Evolutionary conservation across 352 stramenopile genomes (phyloP).

Genomic region (Pythium phragmiticola): DNA sequence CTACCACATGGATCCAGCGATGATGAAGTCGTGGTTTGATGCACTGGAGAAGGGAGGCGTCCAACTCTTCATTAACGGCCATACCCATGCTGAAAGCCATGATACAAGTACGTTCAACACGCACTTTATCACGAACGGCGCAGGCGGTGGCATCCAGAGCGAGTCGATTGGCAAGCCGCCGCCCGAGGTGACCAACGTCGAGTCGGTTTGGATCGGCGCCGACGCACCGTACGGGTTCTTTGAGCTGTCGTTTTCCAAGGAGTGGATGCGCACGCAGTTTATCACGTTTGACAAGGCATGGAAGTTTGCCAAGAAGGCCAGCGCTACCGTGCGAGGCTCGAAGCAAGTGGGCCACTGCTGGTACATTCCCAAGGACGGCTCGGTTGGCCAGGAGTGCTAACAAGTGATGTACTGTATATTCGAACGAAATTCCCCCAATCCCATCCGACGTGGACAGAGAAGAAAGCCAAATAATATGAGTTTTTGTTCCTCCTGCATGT

Average conservation of each 20-base stretch:
- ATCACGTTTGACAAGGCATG: slow-evolving; percentile 41
- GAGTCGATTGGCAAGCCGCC: slow-evolving; percentile 29
- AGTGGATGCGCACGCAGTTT: slow-evolving; percentile 42
- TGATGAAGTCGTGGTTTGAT: slow-evolving; percentile 64
- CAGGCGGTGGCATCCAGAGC: slow-evolving; percentile 37
- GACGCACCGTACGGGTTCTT: slow-evolving; percentile 41
- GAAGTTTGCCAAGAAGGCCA: slow-evolving; percentile 32
- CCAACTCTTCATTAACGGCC: slow-evolving; percentile 70
- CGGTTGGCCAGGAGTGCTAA: slow-evolving; percentile 30
- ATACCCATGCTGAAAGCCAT: slow-evolving; percentile 81
- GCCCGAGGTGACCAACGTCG: slow-evolving; percentile 21
- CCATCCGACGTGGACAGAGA: neutral
- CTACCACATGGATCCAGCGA: slow-evolving; percentile 58
- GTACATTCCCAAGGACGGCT: slow-evolving; percentile 43
- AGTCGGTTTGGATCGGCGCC: slow-evolving; percentile 26
- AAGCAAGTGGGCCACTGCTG: slow-evolving; percentile 40
- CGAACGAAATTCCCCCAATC: neutral
- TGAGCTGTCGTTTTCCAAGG: slow-evolving; percentile 39
- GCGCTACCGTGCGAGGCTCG: slow-evolving; percentile 18
- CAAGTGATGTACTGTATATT: neutral
- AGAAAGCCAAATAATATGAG: too few species aligned
- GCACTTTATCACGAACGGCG: slow-evolving; percentile 44
- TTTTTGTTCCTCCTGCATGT: too few species aligned
- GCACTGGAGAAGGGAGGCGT: slow-evolving; percentile 47
- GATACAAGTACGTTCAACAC: slow-evolving; percentile 38